Conservation (phyloP, 225 moss, liverwort and hornwort genomes). For the Asterella californica region DNA sequence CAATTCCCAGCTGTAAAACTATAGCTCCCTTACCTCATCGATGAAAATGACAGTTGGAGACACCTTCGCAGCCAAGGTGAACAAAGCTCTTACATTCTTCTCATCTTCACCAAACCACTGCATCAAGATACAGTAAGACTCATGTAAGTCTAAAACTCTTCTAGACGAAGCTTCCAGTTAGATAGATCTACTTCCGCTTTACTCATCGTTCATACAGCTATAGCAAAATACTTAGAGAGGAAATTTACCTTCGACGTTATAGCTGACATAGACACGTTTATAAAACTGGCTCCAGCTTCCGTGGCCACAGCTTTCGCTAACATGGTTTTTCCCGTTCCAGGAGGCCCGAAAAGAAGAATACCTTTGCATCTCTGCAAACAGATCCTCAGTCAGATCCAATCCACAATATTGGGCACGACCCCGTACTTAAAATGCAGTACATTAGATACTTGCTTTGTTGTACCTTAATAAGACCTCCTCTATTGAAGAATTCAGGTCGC, state of each 20-base stretch:
- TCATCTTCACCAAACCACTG: slow-evolving; percentile 63
- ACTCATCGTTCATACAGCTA: too few relatives aligned
- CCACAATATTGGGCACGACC: neutral
- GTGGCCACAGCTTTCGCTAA: slow-evolving; percentile 54
- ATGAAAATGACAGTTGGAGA: slow-evolving; percentile 87
- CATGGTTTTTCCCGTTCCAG: slow-evolving; percentile 57
- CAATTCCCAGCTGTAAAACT: too few relatives aligned
- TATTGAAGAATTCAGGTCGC: slow-evolving; percentile 51
- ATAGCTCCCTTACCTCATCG: slow-evolving; percentile 50
- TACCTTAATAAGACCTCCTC: slow-evolving; percentile 55
- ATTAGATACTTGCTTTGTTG: neutral
- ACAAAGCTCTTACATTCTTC: slow-evolving; percentile 75
- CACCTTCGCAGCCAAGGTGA: slow-evolving; percentile 79
- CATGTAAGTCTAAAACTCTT: neutral
- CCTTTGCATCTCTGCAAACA: slow-evolving; percentile 54
- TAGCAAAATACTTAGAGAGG: neutral
- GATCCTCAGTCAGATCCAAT: neutral
- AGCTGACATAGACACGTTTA: slow-evolving; percentile 59
- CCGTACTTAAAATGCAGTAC: too few relatives aligned
- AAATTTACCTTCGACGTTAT: slow-evolving; percentile 47
- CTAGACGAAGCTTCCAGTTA: too few relatives aligned
- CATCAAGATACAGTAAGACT: neutral
- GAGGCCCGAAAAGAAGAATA: slow-evolving; percentile 54
- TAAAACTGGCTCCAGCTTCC: slow-evolving; percentile 61
- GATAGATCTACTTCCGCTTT: too few relatives aligned